A percentile compares a stretch with the other conserved stretches of the same genome.
phyloP scores from a whole-genome alignment of 139 green algal genomes.

The Chlamydomonas asymmetrica region DNA sequence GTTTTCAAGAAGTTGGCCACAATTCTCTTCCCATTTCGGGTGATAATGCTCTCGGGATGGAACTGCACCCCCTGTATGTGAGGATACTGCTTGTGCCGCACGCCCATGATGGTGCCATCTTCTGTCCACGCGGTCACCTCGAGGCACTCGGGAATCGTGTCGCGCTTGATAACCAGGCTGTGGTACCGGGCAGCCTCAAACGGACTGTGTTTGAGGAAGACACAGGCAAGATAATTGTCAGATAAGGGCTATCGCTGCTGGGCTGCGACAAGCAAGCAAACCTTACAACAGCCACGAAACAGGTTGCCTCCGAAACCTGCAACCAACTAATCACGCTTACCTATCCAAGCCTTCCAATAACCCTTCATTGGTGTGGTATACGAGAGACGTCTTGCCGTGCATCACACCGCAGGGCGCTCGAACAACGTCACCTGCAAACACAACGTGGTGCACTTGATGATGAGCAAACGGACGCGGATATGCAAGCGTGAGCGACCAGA shows the following conservation, averaged over 20 bases:
- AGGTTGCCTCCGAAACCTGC: not conserved
- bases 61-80: conserved; percentile 95
- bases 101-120: conserved; percentile 96
- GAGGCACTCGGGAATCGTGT: conserved; percentile 86
- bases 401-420: conserved; percentile 92
- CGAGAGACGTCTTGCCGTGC: conserved; percentile 94
- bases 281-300: not conserved
- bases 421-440: conserved; percentile 72
- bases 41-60: conserved; percentile 97
- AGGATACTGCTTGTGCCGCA: conserved; percentile 81
- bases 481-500: no score
- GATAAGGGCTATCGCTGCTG: not conserved
- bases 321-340: conserved; percentile 30
- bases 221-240: no score
- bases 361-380: conserved; percentile 82
- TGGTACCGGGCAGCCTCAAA: conserved; percentile 91
- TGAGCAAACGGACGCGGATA: no score
- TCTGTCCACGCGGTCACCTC: conserved; percentile 96
- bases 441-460: not conserved
- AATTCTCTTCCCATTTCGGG: conserved; percentile 83
- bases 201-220: no score
- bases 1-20: conserved; percentile 84
- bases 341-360: conserved; percentile 76
- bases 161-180: conserved; percentile 91
- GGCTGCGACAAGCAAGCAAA: not conserved